phyloP scores from a whole-genome alignment of 2,329 filamentous ascomycete genomes.

The Monosporascus ibericus region DNA sequence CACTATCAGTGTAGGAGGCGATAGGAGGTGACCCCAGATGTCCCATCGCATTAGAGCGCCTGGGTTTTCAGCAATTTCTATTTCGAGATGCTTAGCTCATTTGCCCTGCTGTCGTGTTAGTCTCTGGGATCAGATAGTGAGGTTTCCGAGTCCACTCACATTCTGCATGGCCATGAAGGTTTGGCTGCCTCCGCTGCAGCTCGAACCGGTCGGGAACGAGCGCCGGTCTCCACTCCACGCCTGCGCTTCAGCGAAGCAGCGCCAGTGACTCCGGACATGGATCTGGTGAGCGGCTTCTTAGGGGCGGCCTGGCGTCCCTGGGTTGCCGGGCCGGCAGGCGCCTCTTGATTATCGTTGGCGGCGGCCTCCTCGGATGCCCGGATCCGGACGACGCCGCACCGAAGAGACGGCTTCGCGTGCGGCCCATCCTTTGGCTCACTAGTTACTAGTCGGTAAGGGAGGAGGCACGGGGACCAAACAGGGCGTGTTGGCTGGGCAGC shows the following conservation, averaged over 20 bases:
- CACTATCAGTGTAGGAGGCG: too few species aligned
- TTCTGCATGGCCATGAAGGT: conserved; percentile 7
- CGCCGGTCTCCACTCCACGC: background rate
- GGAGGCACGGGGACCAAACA: too few species aligned
- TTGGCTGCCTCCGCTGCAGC: conserved; percentile 9
- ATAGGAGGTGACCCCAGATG: too few species aligned
- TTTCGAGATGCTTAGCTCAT: background rate
- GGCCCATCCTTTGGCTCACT: too few species aligned
- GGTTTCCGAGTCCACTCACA: conserved; percentile 4
- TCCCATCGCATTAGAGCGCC: too few species aligned
- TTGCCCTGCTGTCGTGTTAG: conserved; percentile 8
- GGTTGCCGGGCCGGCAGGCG: background rate
- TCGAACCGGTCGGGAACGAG: conserved; percentile 8
- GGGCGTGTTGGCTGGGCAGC: too few species aligned
- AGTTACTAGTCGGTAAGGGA: too few species aligned
- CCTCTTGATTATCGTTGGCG: background rate
- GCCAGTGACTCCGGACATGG: background rate
- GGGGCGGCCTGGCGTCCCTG: background rate
- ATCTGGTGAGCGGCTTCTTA: background rate
- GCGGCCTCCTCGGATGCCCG: background rate
- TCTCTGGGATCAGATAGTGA: background rate
- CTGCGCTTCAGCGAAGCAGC: conserved; percentile 3
- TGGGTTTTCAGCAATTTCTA: too few species aligned
- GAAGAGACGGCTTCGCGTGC: too few species aligned
- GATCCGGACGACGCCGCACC: background rate